A percentile compares a stretch with the other conserved stretches of the same genome.
These are phyloP conservation scores for Candida golubevii DNA, from an alignment of 805 yeast genomes.

Conservation along the genomic window DNA sequence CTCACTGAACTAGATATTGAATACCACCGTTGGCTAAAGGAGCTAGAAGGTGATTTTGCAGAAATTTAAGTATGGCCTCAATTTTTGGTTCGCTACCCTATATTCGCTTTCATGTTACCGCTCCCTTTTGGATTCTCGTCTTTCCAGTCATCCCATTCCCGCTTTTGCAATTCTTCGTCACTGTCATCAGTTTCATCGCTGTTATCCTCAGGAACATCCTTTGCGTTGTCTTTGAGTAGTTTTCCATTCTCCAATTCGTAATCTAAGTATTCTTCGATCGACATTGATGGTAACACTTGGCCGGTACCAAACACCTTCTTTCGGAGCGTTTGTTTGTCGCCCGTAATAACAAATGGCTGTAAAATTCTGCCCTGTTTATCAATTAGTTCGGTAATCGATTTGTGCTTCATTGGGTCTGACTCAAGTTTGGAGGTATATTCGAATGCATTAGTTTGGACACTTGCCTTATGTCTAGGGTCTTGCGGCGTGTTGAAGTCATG, in stretches of 20 bases:
- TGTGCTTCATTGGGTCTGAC: conserved; percentile 32
- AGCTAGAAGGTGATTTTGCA: conserved; percentile 25
- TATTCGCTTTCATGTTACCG: conserved; percentile 67
- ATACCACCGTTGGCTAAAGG: conserved; percentile 33
- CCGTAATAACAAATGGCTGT: conserved; percentile 75
- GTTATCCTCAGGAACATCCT: conserved; percentile 35
- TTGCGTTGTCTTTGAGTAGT: conserved; percentile 51
- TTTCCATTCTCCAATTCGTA: conserved; percentile 84
- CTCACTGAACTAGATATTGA: conserved; percentile 30
- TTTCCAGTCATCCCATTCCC: conserved; percentile 92
- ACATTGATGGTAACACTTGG: conserved; percentile 87
- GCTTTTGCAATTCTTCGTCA: conserved; percentile 66
- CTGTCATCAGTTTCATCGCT: conserved; percentile 56
- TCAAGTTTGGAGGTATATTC: conserved; percentile 68
- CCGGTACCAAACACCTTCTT: conserved; percentile 84
- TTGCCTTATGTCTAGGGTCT: conserved; percentile 7
- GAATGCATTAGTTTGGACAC: conserved; percentile 21
- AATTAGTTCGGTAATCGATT: conserved; percentile 37
- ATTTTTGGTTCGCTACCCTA: conserved; percentile 23
- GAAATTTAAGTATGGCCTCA: not conserved
- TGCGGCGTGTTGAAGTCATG: no score
- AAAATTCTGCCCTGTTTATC: conserved; percentile 73
- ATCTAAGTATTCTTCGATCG: conserved; percentile 87
- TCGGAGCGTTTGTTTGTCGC: conserved; percentile 49
- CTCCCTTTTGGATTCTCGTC: conserved; percentile 84